Base-by-base conservation (phyloP, 2,329 filamentous ascomycete genomes). In the Dactylellina parvicollis region DNA sequence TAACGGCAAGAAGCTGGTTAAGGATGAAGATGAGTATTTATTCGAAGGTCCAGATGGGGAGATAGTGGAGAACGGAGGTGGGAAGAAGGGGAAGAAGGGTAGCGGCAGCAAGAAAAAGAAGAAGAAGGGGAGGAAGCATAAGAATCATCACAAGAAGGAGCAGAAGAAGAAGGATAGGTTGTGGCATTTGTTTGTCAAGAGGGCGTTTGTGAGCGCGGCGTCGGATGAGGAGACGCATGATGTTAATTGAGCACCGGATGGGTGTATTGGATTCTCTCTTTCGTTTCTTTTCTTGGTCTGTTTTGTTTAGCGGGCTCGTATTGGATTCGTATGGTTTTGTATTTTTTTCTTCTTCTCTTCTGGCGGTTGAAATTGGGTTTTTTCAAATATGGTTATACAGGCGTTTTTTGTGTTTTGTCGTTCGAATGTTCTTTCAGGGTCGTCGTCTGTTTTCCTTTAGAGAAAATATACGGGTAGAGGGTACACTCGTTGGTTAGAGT, bases 181-280 rank as follows among this genome's bases (percentile, higher is more conserved):
- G 75, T 83, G 82, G 77, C 64, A 81, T 79, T 38, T 73, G 26
- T 78, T 78, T 76, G 75, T 80, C 61, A 47, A 82, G 77, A 55
- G 77, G 32, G 77, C 77, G 24, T 77, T 78, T 47, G 75, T 78
- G 32, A 71, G 77, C 22, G 75, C 77, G 4, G 73, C 76, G 14
- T 57, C 61, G 1, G 75, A 74, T 32, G 70, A 73, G 32, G 75
- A 76, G 28, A 65, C 76, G 28, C 28, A 61, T 12, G 57, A 69
- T 32, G 55, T 67, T 32, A n/a, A n/a, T n/a, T n/a, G n/a, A n/a
- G n/a, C n/a, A 1, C 46, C 44, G 52, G 44, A 60, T 24, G 26
- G 38, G 56, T 55, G 16, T 28, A 32, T 16, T 4, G 32, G 18
- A 4, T 55, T 20, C 24, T 46, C 26, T 46, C 12, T 34, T 3